Base-by-base conservation (phyloP, 495 filamentous ascomycete genomes). In the Glonium stellatum region DNA sequence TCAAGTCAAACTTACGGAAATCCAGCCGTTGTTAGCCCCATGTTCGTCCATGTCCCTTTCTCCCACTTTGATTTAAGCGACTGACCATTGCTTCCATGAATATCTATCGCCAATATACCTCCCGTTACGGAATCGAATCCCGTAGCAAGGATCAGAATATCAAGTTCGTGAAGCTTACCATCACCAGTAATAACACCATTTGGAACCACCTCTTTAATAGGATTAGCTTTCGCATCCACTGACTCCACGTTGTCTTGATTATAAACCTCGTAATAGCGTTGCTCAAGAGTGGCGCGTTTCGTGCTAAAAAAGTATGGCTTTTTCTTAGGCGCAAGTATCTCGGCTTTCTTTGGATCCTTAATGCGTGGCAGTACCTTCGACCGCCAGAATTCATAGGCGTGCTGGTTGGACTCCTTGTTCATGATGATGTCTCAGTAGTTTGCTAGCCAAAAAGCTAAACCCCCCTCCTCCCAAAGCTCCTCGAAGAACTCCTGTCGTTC, bases 61-160 rank as follows among this genome's bases (percentile, higher is more conserved):
- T 62, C 63, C 62, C 73, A 73, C 60, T 60, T 62, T 27, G 59
- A 63, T 59, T 15, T 61, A 13, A 75, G 47, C 15, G 62, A 61
- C 41, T 65, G 36, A 1, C 67, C 67, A 10, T 62, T 41, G 6
- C 50, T 66, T 13, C 61, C 71, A 0, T 53, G 50, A 55, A 73
- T 74, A 8, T 73, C 67, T 12, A 75, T 69, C 18, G 66, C 54
- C 44, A 62, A 62, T 13, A 75, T 62, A 22, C 67, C 68, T 47
- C 72, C 73, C 0, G 72, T 75, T 11, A 70, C 66, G 13, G 70
- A 63, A 58, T 75, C 71, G 36, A 73, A 76, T 0, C 73, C 76
- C 0, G 72, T 78, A 1, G 63, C 62, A 9, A 71, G 67, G n/a
- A 65, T 53, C n/a, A 65, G 48, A 25, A 57, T 27, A 37, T 65